Evolutionary conservation across 2,329 filamentous ascomycete genomes (phyloP).

Genomic region (Coccinonectria pachysandricola): DNA sequence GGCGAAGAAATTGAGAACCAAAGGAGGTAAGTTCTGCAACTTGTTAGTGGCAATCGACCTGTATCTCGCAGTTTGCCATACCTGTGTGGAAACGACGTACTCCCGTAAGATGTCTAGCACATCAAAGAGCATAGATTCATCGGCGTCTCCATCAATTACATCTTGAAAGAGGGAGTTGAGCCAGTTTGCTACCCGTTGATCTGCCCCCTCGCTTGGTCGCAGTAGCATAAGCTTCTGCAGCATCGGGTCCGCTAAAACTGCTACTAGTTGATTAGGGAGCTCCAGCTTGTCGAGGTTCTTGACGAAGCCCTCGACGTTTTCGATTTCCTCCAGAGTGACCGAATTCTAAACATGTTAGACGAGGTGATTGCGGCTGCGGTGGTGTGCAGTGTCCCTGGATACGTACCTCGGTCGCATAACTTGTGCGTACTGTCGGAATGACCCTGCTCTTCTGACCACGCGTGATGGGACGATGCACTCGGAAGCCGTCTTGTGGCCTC

Average conservation of each 20-base stretch:
- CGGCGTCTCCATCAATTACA: constrained; percentile 40
- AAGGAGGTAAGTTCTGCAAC: constrained; percentile 33
- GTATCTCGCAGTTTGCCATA: too few relatives aligned
- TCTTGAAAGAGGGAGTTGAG: constrained; percentile 46
- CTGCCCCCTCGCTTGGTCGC: constrained; percentile 42
- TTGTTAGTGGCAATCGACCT: constrained; percentile 6
- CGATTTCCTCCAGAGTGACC: constrained; percentile 67
- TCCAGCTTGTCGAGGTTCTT: constrained; percentile 68
- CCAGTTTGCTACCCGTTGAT: constrained; percentile 49
- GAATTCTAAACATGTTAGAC: constrained; percentile 35
- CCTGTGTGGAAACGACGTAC: constrained; percentile 48
- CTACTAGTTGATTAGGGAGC: constrained; percentile 70
- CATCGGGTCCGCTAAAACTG: constrained; percentile 63
- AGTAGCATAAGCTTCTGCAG: constrained; percentile 69
- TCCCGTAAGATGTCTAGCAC: constrained; percentile 45
- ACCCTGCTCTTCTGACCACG: constrained; percentile 26
- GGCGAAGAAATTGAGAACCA: constrained; percentile 39
- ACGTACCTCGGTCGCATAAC: constrained; percentile 56
- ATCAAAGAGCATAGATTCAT: constrained; percentile 38
- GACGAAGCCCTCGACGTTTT: constrained; percentile 59
- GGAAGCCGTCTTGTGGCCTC: constrained; percentile 43
- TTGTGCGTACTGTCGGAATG: constrained; percentile 65
- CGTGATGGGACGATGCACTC: constrained; percentile 41
- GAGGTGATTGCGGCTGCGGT: not conserved
- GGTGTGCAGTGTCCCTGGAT: not conserved